Evolutionary conservation across 2,329 filamentous ascomycete genomes (phyloP).

Genomic region (Trichoderma endophyticum): DNA sequence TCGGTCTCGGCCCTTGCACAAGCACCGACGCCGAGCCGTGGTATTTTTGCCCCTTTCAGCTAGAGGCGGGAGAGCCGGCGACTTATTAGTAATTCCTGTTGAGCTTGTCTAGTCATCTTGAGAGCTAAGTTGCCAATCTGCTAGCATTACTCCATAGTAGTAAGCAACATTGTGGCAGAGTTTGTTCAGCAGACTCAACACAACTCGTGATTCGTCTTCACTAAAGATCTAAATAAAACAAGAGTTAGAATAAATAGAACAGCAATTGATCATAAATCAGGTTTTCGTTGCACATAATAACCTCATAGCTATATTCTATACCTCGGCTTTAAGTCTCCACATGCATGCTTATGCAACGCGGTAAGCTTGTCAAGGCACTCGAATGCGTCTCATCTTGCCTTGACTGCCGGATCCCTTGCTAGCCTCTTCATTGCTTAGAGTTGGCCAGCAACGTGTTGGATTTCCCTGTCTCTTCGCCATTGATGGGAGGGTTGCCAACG

Average conservation of each 20-base stretch:
- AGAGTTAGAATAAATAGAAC: neutral
- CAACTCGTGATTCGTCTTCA: neutral
- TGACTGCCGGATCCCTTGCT: neutral
- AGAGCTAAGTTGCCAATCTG: neutral
- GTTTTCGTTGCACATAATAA: neutral
- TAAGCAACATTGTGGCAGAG: neutral
- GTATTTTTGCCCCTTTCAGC: slow-evolving; percentile 3
- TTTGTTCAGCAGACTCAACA: neutral
- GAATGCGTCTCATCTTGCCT: neutral
- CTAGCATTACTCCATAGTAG: neutral
- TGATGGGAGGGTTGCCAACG: neutral
- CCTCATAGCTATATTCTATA: neutral
- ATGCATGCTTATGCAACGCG: neutral
- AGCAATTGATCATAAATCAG: neutral
- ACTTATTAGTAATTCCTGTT: neutral
- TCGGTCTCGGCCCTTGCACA: slow-evolving; percentile 2
- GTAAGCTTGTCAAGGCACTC: neutral
- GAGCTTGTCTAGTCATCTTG: neutral
- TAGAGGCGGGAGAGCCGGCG: neutral
- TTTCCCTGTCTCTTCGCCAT: neutral
- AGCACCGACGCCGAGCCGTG: neutral
- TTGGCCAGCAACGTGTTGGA: neutral
- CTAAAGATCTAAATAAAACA: neutral
- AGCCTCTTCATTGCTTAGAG: neutral
- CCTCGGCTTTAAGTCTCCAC: slow-evolving; percentile 8